phyloP scores from a whole-genome alignment of 129 eudicot genomes.

The Tagetes erecta region DNA sequence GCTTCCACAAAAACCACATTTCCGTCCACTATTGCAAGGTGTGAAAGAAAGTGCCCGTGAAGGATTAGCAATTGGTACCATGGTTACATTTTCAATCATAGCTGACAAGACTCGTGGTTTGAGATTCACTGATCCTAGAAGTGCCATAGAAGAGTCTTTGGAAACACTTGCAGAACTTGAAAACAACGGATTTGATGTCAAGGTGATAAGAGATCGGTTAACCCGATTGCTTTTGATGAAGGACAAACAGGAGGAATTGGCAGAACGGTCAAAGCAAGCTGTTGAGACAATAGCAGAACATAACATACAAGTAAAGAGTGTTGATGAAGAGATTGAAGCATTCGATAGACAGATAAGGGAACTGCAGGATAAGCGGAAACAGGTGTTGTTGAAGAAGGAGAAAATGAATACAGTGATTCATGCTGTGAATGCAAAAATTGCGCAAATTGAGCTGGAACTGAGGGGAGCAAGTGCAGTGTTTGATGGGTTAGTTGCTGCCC shows the following conservation, averaged over 20 bases:
- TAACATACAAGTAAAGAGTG: slow-evolving; percentile 22
- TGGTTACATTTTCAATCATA: slow-evolving; percentile 65
- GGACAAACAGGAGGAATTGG: slow-evolving; percentile 43
- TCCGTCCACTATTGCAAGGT: slow-evolving; percentile 49
- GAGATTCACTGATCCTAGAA: slow-evolving; percentile 47
- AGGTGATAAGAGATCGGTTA: slow-evolving; percentile 46
- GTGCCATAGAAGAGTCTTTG: slow-evolving; percentile 49
- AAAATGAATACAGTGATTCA: slow-evolving; percentile 35
- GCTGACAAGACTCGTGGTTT: slow-evolving; percentile 49
- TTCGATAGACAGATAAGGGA: slow-evolving; percentile 44
- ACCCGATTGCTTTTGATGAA: slow-evolving; percentile 45
- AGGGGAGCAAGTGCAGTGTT: slow-evolving; percentile 37
- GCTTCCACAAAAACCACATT: slow-evolving; percentile 87
- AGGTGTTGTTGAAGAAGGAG: slow-evolving; percentile 33
- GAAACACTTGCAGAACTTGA: slow-evolving; percentile 69
- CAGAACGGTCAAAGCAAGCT: slow-evolving; percentile 22
- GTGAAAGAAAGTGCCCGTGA: slow-evolving; percentile 61
- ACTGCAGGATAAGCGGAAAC: slow-evolving; percentile 45
- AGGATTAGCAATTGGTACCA: slow-evolving; percentile 73
- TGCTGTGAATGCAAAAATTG: slow-evolving; percentile 29
- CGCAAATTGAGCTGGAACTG: slow-evolving; percentile 27
- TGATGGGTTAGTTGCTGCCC: slow-evolving; percentile 43
- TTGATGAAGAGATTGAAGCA: slow-evolving; percentile 43
- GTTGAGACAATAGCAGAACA: slow-evolving; percentile 35
- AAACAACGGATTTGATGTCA: slow-evolving; percentile 64